These are phyloP conservation scores for Fusarium poae DNA, from an alignment of 2,329 filamentous ascomycete species.

Conservation along the genomic window DNA sequence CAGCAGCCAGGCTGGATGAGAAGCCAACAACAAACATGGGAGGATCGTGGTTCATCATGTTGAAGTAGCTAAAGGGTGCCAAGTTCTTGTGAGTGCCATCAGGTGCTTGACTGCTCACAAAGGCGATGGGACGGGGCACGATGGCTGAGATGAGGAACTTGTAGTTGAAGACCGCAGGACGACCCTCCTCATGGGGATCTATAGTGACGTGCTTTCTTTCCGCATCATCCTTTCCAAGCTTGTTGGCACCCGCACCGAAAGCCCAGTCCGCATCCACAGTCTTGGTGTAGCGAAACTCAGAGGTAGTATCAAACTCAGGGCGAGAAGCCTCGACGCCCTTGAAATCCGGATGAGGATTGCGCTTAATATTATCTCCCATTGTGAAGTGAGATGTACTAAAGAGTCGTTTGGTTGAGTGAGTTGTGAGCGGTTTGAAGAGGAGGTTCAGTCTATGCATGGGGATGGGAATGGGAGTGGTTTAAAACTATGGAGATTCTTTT, in stretches of 20 bases:
- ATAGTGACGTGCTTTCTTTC: slow-evolving; percentile 77
- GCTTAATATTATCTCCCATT: slow-evolving; percentile 58
- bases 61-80: slow-evolving; percentile 89
- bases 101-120: slow-evolving; percentile 66
- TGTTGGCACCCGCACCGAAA: slow-evolving; percentile 75
- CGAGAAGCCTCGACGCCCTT: slow-evolving; percentile 76
- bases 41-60: slow-evolving; percentile 86
- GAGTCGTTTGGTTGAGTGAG: slow-evolving; percentile 6
- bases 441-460: neutral
- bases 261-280: slow-evolving; percentile 75
- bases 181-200: slow-evolving; percentile 80
- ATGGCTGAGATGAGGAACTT: slow-evolving; percentile 89
- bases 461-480: slow-evolving; percentile 17
- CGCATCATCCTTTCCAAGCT: slow-evolving; percentile 47
- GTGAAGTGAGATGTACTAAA: slow-evolving; percentile 32
- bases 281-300: slow-evolving; percentile 69
- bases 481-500: slow-evolving; percentile 15
- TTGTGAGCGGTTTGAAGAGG: slow-evolving; percentile 21
- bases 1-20: slow-evolving; percentile 58
- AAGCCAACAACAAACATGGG: slow-evolving; percentile 80
- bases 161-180: slow-evolving; percentile 82
- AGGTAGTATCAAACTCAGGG: slow-evolving; percentile 67
- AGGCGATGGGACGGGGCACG: slow-evolving; percentile 83
- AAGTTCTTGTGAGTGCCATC: slow-evolving; percentile 78
- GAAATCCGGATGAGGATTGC: slow-evolving; percentile 77